A percentile compares a stretch with the other conserved stretches of the same genome.
These are phyloP conservation scores for Epithemia pelagica DNA, from an alignment of 108 stramenopile species.

Conservation along the genomic window DNA sequence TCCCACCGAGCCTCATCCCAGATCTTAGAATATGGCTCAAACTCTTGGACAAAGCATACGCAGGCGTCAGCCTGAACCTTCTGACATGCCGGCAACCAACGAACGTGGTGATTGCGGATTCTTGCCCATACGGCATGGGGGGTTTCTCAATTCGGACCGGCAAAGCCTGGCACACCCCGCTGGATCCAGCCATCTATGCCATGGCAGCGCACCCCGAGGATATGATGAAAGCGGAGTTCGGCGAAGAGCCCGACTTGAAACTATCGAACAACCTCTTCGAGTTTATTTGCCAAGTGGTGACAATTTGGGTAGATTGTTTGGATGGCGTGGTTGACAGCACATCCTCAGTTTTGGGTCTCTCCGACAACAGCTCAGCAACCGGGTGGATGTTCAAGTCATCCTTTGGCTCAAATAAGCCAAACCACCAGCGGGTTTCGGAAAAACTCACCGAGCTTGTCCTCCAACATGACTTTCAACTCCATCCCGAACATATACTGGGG, in stretches of 20 bases:
- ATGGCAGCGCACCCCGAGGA: no score
- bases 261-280: not conserved
- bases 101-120: not conserved
- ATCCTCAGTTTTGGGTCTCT: not conserved
- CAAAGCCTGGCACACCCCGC: not conserved
- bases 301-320: not conserved
- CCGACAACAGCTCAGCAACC: not conserved
- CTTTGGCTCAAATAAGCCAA: not conserved
- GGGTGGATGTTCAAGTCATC: not conserved
- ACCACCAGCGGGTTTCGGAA: not conserved
- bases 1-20: not conserved
- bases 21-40: not conserved
- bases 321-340: not conserved
- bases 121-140: not conserved
- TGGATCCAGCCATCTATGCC: not conserved
- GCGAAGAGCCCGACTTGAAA: not conserved
- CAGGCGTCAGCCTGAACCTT: not conserved
- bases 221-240: not conserved
- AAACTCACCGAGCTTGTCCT: not conserved
- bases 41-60: not conserved
- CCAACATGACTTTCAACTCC: not conserved
- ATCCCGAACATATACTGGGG: not conserved
- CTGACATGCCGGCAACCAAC: not conserved
- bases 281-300: not conserved
- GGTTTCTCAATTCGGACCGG: not conserved